Percentiles rank a stretch among this genome's conserved stretches.
These are phyloP conservation scores for Amylocarpus encephaloides DNA, from an alignment of 2,329 filamentous ascomycete genomes.

Conservation along the genomic window DNA sequence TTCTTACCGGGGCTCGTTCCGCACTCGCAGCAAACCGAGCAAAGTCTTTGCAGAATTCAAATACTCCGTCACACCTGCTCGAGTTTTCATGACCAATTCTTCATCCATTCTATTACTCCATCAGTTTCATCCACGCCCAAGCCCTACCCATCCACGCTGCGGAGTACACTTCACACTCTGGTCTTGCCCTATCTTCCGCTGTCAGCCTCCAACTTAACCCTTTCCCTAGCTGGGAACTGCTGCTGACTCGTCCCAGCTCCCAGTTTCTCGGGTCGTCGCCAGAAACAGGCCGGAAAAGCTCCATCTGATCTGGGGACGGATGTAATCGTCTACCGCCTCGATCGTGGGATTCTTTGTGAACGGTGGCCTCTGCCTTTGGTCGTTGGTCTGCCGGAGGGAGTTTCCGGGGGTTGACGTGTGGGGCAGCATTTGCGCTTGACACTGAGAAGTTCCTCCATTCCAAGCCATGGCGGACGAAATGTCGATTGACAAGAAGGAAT, in stretches of 20 bases:
- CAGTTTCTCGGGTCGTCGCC: conserved; percentile 11
- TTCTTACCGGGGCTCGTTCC: conserved; percentile 5
- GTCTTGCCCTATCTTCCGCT: conserved; percentile 12
- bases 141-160: too few species aligned
- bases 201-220: conserved; percentile 18
- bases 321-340: conserved; percentile 28
- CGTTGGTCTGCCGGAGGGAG: conserved; percentile 9
- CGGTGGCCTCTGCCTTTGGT: background rate
- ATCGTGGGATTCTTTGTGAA: background rate
- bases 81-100: conserved; percentile 19
- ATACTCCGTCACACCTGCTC: conserved; percentile 22
- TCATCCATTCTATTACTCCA: conserved; percentile 23
- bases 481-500: conserved; percentile 58
- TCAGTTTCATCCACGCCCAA: conserved; percentile 8
- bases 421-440: conserved; percentile 14
- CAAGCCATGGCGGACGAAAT: conserved; percentile 55
- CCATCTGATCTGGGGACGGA: conserved; percentile 19
- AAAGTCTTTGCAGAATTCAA: conserved; percentile 23
- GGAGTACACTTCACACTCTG: background rate
- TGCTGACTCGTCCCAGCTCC: conserved; percentile 17
- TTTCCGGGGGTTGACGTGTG: conserved; percentile 18
- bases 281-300: conserved; percentile 14
- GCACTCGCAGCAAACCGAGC: conserved; percentile 12
- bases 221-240: conserved; percentile 7
- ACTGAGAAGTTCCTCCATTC: conserved; percentile 5